Percentiles rank a stretch among this genome's conserved stretches.
phyloP scores from a whole-genome alignment of 2,329 filamentous ascomycete species.

The Fusarium sp. region DNA sequence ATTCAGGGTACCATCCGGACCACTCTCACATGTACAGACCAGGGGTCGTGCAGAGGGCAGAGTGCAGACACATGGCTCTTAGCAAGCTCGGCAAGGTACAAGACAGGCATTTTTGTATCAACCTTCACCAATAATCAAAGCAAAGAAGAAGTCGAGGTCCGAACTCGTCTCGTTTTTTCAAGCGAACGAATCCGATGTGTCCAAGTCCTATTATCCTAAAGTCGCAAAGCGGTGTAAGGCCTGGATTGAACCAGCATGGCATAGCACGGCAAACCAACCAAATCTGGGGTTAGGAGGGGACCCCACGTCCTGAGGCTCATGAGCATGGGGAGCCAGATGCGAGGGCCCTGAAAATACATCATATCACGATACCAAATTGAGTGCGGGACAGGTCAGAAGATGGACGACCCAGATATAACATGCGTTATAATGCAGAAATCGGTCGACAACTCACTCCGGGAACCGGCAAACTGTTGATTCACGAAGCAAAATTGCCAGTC shows the following conservation, averaged over 20 bases:
- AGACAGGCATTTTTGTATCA: slow-evolving; percentile 22
- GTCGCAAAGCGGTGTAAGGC: slow-evolving; percentile 47
- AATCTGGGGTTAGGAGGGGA: slow-evolving; percentile 33
- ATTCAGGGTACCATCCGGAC: slow-evolving; percentile 55
- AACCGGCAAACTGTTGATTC: slow-evolving; percentile 21
- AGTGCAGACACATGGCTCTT: slow-evolving; percentile 59
- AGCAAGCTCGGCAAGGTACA: slow-evolving; percentile 60
- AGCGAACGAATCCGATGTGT: slow-evolving; percentile 45
- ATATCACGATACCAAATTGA: slow-evolving; percentile 23
- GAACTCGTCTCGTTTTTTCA: slow-evolving; percentile 19
- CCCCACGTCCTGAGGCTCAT: slow-evolving; percentile 37
- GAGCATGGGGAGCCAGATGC: slow-evolving; percentile 9
- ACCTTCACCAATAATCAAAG: background rate
- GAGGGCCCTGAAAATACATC: slow-evolving; percentile 1
- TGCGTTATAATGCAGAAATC: slow-evolving; percentile 43
- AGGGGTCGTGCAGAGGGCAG: slow-evolving; percentile 54
- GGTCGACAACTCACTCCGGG: slow-evolving; percentile 34
- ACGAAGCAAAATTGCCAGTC: slow-evolving; percentile 10
- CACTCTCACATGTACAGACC: slow-evolving; percentile 50
- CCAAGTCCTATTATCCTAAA: slow-evolving; percentile 32
- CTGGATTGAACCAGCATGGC: slow-evolving; percentile 2
- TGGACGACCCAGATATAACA: slow-evolving; percentile 34
- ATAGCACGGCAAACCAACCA: slow-evolving; percentile 19
- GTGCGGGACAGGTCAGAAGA: slow-evolving; percentile 32
- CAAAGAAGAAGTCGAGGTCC: too few species aligned